Conservation (phyloP, 495 filamentous ascomycete genomes). For the Aspergillus affinis region DNA sequence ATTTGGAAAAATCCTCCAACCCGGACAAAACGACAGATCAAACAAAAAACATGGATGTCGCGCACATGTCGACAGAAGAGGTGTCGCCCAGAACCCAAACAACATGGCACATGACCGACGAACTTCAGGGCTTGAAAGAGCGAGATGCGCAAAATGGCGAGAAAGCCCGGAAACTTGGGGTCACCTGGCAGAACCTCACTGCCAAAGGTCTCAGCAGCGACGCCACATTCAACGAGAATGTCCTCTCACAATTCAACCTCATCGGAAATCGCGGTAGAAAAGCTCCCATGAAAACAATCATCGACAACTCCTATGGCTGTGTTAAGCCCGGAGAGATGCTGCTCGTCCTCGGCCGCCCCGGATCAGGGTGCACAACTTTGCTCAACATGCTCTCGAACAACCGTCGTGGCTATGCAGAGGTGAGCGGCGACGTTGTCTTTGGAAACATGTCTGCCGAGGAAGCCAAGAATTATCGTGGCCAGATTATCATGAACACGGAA, state of each 20-base stretch:
- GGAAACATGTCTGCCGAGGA: slow-evolving; percentile 31
- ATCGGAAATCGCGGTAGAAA: not conserved
- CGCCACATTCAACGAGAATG: not conserved
- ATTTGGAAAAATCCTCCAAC: too few relatives aligned
- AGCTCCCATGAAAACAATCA: not conserved
- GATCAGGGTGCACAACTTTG: slow-evolving; percentile 61
- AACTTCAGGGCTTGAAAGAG: too few relatives aligned
- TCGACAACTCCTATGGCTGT: slow-evolving; percentile 5
- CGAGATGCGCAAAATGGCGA: too few relatives aligned
- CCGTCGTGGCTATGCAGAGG: not conserved
- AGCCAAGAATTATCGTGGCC: slow-evolving; percentile 59
- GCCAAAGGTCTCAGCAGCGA: not conserved
- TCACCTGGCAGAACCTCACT: slow-evolving; percentile 1
- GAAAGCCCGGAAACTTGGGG: not conserved
- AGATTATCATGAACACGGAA: slow-evolving; percentile 66
- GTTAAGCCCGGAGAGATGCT: slow-evolving; percentile 29
- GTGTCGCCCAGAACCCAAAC: too few relatives aligned
- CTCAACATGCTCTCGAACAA: not conserved
- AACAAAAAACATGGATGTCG: too few relatives aligned
- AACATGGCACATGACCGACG: too few relatives aligned
- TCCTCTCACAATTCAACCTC: not conserved
- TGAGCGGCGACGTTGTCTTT: not conserved
- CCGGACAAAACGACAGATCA: too few relatives aligned
- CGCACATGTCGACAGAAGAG: too few relatives aligned
- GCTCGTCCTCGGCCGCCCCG: slow-evolving; percentile 62